A percentile compares a stretch with the other conserved stretches of the same genome.
phyloP scores from a whole-genome alignment of 2,329 filamentous ascomycete genomes.

The Diplocarpon mali region DNA sequence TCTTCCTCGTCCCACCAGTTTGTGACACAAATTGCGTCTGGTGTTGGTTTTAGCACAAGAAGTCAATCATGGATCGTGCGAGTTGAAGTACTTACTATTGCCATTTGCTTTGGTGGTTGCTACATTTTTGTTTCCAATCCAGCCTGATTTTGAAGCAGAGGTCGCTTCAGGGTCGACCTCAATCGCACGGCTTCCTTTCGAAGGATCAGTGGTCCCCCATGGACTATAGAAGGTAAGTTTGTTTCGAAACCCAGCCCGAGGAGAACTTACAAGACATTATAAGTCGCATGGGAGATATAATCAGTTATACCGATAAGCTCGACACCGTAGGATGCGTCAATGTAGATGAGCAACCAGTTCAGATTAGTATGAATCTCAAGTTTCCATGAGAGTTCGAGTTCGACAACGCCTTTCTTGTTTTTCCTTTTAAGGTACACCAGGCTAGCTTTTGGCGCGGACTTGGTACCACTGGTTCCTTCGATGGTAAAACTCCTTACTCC shows the following conservation, averaged over 20 bases:
- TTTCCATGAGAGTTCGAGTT: constrained; percentile 44
- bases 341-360: constrained; percentile 49
- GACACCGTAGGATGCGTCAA: constrained; percentile 35
- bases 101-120: constrained; percentile 43
- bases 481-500: constrained; percentile 25
- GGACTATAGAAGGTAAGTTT: constrained; percentile 28
- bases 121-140: constrained; percentile 37
- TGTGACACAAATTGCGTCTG: too few relatives aligned
- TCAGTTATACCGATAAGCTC: constrained; percentile 43
- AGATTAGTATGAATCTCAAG: constrained; percentile 45
- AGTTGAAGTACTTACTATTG: constrained; percentile 32
- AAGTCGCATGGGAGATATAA: constrained; percentile 44
- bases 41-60: too few relatives aligned
- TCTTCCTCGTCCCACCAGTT: too few relatives aligned
- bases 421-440: constrained; percentile 43
- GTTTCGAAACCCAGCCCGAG: too few relatives aligned
- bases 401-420: constrained; percentile 25
- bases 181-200: constrained; percentile 34
- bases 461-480: constrained; percentile 37
- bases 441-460: constrained; percentile 41
- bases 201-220: constrained; percentile 44
- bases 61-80: too few relatives aligned
- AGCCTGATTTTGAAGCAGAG: constrained; percentile 39
- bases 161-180: constrained; percentile 39
- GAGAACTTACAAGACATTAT: constrained; percentile 39